Evolutionary conservation across 2,329 filamentous ascomycete genomes (phyloP), one percentile per base, ranked within the genome.

Genomic region (Dryadomyces quercus-mongolicae): DNA sequence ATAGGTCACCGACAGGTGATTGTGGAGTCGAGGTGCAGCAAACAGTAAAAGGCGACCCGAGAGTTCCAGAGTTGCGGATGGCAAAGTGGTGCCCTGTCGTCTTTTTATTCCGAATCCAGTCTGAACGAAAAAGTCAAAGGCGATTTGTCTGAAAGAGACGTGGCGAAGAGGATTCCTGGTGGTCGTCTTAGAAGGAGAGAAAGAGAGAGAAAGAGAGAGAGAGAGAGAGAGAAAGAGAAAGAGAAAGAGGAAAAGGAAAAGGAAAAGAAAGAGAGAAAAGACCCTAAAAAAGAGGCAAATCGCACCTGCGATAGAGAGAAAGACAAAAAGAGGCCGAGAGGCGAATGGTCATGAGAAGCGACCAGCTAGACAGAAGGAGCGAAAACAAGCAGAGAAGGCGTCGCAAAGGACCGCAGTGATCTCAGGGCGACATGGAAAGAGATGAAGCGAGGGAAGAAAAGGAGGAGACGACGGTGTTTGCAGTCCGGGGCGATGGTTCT

Each of bases 231-330:
- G 9, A 42, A 43, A n/a, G 43, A 20, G 38, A 10, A 25, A 25
- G n/a, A 20, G 12, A 25, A 8, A 6, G 49, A 36, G 25, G 34
- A 49, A 42, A 46, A 36, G n/a, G 49, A 45, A 46, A 25, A 22
- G 44, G 22, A 46, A 13, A 34, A 48, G 7, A 48, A 38, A 18
- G 40, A 20, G 42, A 4, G 20, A 20, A 44, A 44, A 20, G 10
- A 5, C 12, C 5, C 12, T 4, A n/a, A 42, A 10, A 10, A n/a
- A 42, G 15, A 42, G 38, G 3, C 22, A 44, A 46, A 40, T 54
- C 53, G 53, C 48, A 25, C 53, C 53, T 50, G 53, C 53, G 53
- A 54, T 31, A 18, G 34, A 52, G 9, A 48, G 21, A 48, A 38
- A 52, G 9, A 48, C 7, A 48, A 38, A 20, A 44, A 44, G n/a